Evolutionary conservation across 352 stramenopile species (phyloP).

Genomic region (Globisporangium takayamanum): DNA sequence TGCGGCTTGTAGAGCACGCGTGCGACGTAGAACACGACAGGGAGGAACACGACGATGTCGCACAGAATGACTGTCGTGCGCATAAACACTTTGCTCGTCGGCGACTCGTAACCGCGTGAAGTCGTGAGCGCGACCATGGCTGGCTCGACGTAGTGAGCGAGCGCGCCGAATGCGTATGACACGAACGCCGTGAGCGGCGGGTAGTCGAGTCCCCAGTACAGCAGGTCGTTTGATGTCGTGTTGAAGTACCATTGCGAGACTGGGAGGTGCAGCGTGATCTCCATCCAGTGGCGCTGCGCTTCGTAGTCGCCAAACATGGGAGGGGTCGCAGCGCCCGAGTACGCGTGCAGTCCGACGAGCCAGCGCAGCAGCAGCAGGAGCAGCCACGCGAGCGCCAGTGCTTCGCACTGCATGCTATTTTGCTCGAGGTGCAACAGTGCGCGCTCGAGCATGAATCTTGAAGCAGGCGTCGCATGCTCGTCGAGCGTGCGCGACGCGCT

Average conservation of each 20-base stretch:
- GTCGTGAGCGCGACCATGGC: slow-evolving; percentile 74
- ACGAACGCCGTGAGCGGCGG: slow-evolving; percentile 93
- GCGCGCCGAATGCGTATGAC: slow-evolving; percentile 71
- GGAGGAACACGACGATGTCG: slow-evolving; percentile 91
- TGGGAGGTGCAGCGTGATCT: slow-evolving; percentile 93
- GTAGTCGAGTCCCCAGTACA: slow-evolving; percentile 99
- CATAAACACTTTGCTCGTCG: slow-evolving; percentile 89
- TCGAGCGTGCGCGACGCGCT: neutral
- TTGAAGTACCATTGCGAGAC: slow-evolving; percentile 95
- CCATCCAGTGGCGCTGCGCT: slow-evolving; percentile 99
- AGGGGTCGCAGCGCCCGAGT: slow-evolving; percentile 66
- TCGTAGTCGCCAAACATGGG: slow-evolving; percentile 97
- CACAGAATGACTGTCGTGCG: slow-evolving; percentile 89
- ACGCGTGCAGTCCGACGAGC: slow-evolving; percentile 73
- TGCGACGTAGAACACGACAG: slow-evolving; percentile 38
- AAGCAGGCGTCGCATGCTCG: neutral
- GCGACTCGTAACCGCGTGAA: slow-evolving; percentile 83
- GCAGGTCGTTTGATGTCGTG: slow-evolving; percentile 84
- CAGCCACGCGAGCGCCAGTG: slow-evolving; percentile 42
- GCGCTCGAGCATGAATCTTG: slow-evolving; percentile 31
- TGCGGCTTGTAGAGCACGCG: slow-evolving; percentile 33
- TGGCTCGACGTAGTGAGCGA: slow-evolving; percentile 77
- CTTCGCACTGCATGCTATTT: slow-evolving; percentile 41
- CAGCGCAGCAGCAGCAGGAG: slow-evolving; percentile 62
- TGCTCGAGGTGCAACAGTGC: slow-evolving; percentile 44